Base-by-base conservation (phyloP, 1,139 yeast species). In the Pichia sp. region DNA sequence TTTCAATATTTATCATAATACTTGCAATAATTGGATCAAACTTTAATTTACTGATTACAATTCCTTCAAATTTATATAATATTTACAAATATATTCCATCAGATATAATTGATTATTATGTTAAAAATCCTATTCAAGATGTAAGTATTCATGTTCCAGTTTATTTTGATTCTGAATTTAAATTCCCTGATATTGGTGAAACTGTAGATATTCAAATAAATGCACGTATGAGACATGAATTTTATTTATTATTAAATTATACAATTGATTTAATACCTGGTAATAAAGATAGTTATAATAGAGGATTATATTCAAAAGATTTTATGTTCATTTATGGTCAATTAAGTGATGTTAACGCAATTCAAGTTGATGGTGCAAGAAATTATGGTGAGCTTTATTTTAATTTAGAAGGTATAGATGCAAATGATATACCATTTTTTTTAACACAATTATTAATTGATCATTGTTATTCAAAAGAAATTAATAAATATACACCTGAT, bases 341-440 rank as follows among this genome's bases (percentile, higher is more conserved):
- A 2, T 56, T 69, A 12, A 55, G 63, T 20, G 55, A 59, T 29
- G 65, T 62, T 7, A 64, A 68, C 37, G 65, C 67, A 3, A 63
- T 74, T 5, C 65, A 65, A 20, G 56, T 74, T 4, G 72, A 69
- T 45, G 56, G 67, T 42, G 63, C 64, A 16, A 65, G 64, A 2
- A 68, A 73, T 26, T 70, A 65, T 45, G 76, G 78, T 0, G 66
- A 67, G 3, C 63, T 80, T 8, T 69, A 64, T 48, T 79, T 74
- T 56, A 67, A 72, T 30, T 61, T 76, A 38, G 67, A 66, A 2
- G 58, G 76, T 10, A 69, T 82, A n/a, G 71, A 71, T 41, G 60
- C 66, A 11, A 82, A 81, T 50, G 81, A 76, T 49, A 59, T 82
- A 33, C 89, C 90, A 0, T 81, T 71, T 51, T 72, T 74, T 47